These are phyloP conservation scores for Paulownia fortunei DNA, from an alignment of 257 asterid species.

Conservation along the genomic window DNA sequence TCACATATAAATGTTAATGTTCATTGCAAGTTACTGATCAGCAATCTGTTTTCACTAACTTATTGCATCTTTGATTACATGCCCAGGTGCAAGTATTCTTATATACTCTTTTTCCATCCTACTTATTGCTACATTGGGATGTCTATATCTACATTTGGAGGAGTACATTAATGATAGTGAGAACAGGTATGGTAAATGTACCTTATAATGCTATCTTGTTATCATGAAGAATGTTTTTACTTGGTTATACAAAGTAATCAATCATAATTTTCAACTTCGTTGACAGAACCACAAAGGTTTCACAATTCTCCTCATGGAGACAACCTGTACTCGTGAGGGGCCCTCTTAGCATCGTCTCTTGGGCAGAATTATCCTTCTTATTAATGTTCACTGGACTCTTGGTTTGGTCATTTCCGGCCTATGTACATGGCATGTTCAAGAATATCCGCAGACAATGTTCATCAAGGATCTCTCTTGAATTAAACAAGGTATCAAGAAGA, in stretches of 20 bases:
- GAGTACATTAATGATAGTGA: slow-evolving; percentile 30
- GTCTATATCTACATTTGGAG: slow-evolving; percentile 49
- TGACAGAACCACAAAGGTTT: slow-evolving; percentile 30
- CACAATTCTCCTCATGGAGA: slow-evolving; percentile 34
- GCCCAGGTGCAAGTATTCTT: slow-evolving; percentile 47
- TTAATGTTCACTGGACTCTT: slow-evolving; percentile 41
- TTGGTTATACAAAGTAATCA: neutral
- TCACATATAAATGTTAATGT: neutral
- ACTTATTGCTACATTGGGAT: slow-evolving; percentile 48
- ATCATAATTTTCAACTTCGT: neutral
- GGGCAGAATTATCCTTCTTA: slow-evolving; percentile 37
- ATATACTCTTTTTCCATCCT: slow-evolving; percentile 42
- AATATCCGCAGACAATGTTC: slow-evolving; percentile 47
- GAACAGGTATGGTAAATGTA: slow-evolving; percentile 18
- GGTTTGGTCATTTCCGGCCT: slow-evolving; percentile 50
- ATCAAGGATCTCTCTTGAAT: slow-evolving; percentile 18
- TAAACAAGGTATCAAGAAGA: neutral
- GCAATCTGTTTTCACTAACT: neutral
- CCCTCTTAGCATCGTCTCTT: slow-evolving; percentile 53
- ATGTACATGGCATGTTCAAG: slow-evolving; percentile 49
- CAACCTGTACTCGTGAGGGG: slow-evolving; percentile 41
- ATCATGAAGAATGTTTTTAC: neutral
- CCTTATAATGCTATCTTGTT: neutral
- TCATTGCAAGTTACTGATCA: neutral
- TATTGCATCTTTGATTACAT: neutral